A percentile compares a stretch with the other conserved stretches of the same genome.
phyloP scores from a whole-genome alignment of 805 yeast genomes.

The Wickerhamiella nectarea region DNA sequence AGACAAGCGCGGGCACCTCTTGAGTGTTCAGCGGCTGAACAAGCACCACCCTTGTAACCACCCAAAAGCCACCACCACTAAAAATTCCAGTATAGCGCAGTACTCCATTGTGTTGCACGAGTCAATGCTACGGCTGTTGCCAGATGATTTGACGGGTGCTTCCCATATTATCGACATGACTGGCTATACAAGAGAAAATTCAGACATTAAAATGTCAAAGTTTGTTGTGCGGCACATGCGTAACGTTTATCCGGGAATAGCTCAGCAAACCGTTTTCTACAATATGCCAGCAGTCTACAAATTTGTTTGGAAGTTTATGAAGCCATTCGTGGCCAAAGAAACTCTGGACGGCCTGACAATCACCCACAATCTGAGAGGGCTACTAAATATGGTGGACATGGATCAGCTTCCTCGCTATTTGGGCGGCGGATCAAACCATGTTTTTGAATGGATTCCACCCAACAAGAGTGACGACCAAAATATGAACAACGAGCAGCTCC shows the following conservation, averaged over 20 bases:
- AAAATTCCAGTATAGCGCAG: neutral
- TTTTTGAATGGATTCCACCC: neutral
- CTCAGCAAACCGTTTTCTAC: neutral
- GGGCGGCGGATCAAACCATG: slow-evolving; percentile 40
- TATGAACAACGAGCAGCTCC: slow-evolving; percentile 28
- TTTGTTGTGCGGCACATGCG: neutral
- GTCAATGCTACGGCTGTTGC: neutral
- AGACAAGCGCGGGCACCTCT: neutral
- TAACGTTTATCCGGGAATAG: neutral
- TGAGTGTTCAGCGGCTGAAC: neutral
- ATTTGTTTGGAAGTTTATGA: neutral
- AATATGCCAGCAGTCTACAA: neutral
- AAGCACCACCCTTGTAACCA: neutral
- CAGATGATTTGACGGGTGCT: neutral
- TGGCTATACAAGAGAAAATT: neutral
- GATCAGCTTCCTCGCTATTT: slow-evolving; percentile 51
- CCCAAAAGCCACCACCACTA: neutral
- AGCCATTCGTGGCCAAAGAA: slow-evolving; percentile 52
- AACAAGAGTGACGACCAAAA: neutral
- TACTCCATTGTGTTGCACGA: neutral
- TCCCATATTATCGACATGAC: neutral
- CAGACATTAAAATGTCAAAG: neutral
- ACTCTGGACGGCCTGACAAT: slow-evolving; percentile 41
- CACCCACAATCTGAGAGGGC: slow-evolving; percentile 55
- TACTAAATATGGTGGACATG: slow-evolving; percentile 45